Evolutionary conservation across 768 basidiomycete species (phyloP).

Genomic region (Paxillus involutus): DNA sequence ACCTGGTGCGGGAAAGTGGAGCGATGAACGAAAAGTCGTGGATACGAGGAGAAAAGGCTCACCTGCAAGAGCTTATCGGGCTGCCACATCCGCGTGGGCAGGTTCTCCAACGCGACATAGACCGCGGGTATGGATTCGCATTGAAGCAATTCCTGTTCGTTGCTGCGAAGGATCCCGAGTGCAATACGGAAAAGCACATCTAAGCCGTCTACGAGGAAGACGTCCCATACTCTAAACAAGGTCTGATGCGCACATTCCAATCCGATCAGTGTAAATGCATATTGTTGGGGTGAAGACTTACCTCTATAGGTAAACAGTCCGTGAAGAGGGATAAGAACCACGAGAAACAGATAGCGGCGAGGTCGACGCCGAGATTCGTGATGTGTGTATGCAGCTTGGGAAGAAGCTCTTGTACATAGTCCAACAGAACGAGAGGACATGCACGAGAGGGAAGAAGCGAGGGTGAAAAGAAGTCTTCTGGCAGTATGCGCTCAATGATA

Average conservation of each 20-base stretch:
- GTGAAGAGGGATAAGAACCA: conserved; percentile 98
- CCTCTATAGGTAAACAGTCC: conserved; percentile 94
- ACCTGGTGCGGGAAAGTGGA: conserved; percentile 33
- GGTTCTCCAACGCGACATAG: conserved; percentile 84
- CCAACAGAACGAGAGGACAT: conserved; percentile 87
- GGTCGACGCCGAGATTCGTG: conserved; percentile 78
- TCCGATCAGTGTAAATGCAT: background rate
- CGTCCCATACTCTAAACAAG: conserved; percentile 93
- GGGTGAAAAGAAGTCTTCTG: conserved; percentile 92
- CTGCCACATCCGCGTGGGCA: conserved; percentile 93
- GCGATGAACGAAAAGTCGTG: background rate
- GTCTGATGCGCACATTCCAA: conserved; percentile 51
- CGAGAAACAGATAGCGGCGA: conserved; percentile 94
- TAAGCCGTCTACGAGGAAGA: conserved; percentile 90
- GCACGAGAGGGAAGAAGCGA: conserved; percentile 90
- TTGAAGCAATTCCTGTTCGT: conserved; percentile 79
- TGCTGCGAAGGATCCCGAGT: conserved; percentile 78
- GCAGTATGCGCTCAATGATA: conserved; percentile 86
- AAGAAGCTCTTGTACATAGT: conserved; percentile 76
- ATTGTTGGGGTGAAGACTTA: conserved; percentile 30
- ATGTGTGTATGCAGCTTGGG: conserved; percentile 80
- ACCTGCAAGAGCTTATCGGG: conserved; percentile 90
- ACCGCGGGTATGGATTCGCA: conserved; percentile 87
- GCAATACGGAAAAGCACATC: conserved; percentile 92
- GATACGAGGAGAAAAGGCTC: background rate